These are phyloP conservation scores for Bruguiera sexangula DNA, from an alignment of 345 rosid species.

Conservation along the genomic window DNA sequence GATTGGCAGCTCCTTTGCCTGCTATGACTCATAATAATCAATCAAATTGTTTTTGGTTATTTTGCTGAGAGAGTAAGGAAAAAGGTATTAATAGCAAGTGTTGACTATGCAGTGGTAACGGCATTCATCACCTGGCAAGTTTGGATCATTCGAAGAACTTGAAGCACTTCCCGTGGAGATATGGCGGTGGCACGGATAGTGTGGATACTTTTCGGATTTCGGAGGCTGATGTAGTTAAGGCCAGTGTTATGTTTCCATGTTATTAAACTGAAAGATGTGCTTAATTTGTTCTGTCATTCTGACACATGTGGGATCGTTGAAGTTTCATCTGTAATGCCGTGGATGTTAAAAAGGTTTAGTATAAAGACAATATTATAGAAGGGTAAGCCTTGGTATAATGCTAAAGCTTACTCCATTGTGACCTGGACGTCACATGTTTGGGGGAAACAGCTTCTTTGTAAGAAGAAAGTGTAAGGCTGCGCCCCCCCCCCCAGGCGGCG, in stretches of 20 bases:
- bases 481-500: too few relatives aligned
- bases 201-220: constrained; percentile 48
- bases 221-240: constrained; percentile 63
- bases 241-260: constrained; percentile 18
- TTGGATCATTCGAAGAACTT: constrained; percentile 62
- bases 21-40: constrained; percentile 34
- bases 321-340: neutral
- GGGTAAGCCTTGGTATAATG: too few relatives aligned
- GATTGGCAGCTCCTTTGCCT: constrained; percentile 59
- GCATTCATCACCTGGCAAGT: constrained; percentile 65
- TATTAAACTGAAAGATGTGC: neutral
- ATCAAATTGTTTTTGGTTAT: neutral
- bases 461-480: too few relatives aligned
- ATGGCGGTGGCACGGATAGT: constrained; percentile 59
- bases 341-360: neutral
- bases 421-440: too few relatives aligned
- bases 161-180: constrained; percentile 78
- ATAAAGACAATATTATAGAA: too few relatives aligned
- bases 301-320: neutral
- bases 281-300: neutral
- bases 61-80: neutral
- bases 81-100: neutral
- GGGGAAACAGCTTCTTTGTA: too few relatives aligned
- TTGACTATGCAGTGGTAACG: constrained; percentile 45
- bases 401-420: too few relatives aligned